These are phyloP conservation scores for Chloranthus sessilifolius DNA, from an alignment of 164 flowering plant species.

Conservation along the genomic window DNA sequence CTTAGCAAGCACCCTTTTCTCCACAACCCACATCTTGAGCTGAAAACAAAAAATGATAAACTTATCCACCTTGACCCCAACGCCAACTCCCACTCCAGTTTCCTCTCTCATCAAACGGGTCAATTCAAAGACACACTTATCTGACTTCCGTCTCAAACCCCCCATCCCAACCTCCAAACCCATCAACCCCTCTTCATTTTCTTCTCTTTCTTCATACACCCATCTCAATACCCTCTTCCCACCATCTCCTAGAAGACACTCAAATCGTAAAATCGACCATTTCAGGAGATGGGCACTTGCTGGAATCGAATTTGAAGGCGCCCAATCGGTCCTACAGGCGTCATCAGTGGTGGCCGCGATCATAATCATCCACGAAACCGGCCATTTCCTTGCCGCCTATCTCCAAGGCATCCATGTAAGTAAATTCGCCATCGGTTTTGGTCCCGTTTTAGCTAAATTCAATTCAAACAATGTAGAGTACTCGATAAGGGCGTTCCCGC, in stretches of 20 bases:
- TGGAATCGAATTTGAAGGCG: conserved; percentile 55
- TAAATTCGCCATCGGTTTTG: conserved; percentile 95
- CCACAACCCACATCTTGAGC: no score
- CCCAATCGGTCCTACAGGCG: conserved; percentile 79
- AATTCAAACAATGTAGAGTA: conserved; percentile 88
- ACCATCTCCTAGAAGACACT: conserved; percentile 18
- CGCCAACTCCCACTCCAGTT: no score
- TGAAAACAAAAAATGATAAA: no score
- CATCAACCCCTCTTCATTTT: no score
- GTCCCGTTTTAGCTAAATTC: conserved; percentile 92
- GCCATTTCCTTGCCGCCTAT: conserved; percentile 89
- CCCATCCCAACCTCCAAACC: no score
- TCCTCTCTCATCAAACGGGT: no score
- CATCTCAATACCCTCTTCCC: conserved; percentile 20
- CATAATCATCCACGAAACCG: conserved; percentile 82
- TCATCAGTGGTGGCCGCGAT: conserved; percentile 76
- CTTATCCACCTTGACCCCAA: no score
- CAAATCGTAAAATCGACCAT: conserved; percentile 21
- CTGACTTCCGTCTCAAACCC: no score
- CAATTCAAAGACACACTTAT: no score
- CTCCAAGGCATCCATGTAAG: conserved; percentile 97
- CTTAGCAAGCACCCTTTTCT: no score
- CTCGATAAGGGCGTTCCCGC: conserved; percentile 92
- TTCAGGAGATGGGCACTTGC: conserved; percentile 41
- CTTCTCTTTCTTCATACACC: conserved; percentile 11